Evolutionary conservation across 192 early-diverging fungal genomes (phyloP).

Genomic region (Lobulomyces angularis): DNA sequence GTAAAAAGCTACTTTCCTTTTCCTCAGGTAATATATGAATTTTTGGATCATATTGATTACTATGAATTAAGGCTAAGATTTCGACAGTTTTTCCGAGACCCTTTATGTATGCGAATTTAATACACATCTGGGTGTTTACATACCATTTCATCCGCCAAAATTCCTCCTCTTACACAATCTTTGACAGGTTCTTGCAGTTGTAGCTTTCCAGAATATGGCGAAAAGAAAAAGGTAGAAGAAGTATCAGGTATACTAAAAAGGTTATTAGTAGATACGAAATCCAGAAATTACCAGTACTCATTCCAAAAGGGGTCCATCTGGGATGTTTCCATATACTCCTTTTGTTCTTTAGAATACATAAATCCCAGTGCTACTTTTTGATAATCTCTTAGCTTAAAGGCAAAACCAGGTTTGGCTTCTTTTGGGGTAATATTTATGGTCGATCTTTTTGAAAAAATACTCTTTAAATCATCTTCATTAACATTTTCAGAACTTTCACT

Average conservation of each 20-base stretch:
- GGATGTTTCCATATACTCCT: neutral
- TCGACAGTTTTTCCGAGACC: slow-evolving; percentile 27
- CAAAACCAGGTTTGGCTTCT: slow-evolving; percentile 12
- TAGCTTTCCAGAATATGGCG: slow-evolving; percentile 22
- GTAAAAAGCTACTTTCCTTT: neutral
- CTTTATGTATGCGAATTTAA: slow-evolving; percentile 2
- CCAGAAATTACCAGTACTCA: neutral
- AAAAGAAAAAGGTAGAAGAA: slow-evolving; percentile 12
- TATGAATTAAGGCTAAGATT: slow-evolving; percentile 22
- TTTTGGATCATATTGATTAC: too few species aligned
- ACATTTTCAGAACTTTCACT: slow-evolving; percentile 3
- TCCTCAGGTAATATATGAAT: too few species aligned
- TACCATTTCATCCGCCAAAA: slow-evolving; percentile 26
- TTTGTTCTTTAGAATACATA: slow-evolving; percentile 14
- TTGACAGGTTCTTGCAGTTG: slow-evolving; percentile 8
- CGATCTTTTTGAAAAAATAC: slow-evolving; percentile 16
- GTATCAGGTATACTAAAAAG: slow-evolving; percentile 7
- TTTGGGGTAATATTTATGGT: slow-evolving; percentile 5
- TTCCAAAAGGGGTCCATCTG: too few species aligned
- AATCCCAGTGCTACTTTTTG: slow-evolving; percentile 11
- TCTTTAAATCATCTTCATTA: slow-evolving; percentile 2
- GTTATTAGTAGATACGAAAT: slow-evolving; percentile 4
- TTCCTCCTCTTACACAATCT: slow-evolving; percentile 18
- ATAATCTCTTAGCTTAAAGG: slow-evolving; percentile 12
- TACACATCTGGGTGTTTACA: neutral